Evolutionary conservation across 164 flowering plant genomes (phyloP).

Genomic region (Stephania yunnanensis): DNA sequence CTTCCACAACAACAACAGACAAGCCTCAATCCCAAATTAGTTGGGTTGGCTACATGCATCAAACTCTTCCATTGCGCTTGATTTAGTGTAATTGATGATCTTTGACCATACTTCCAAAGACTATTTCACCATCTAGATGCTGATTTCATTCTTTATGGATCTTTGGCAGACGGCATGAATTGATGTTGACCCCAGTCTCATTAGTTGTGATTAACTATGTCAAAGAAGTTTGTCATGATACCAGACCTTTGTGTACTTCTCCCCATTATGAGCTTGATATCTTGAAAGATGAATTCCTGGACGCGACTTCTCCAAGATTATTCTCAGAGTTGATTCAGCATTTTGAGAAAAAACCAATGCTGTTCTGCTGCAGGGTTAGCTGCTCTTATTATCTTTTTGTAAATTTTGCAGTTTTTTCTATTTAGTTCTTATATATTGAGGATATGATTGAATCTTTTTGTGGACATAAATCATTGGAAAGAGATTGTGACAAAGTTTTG

Average conservation of each 20-base stretch:
- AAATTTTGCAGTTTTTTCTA: not conserved
- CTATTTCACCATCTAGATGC: not conserved
- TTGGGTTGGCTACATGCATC: too few species aligned
- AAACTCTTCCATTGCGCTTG: too few species aligned
- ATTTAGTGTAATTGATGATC: not conserved
- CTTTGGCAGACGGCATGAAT: conserved; percentile 32
- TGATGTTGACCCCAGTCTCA: conserved; percentile 59
- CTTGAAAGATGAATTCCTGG: conserved; percentile 12
- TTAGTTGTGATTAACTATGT: conserved; percentile 44
- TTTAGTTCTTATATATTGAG: not conserved
- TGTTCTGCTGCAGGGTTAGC: conserved; percentile 57
- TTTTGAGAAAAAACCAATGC: conserved; percentile 25
- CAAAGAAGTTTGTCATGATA: conserved; percentile 21
- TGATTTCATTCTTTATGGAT: not conserved
- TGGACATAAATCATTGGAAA: not conserved
- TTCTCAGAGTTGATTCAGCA: conserved; percentile 35
- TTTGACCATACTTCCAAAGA: too few species aligned
- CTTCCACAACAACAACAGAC: too few species aligned
- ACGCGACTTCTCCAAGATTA: conserved; percentile 28
- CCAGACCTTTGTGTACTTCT: conserved; percentile 12
- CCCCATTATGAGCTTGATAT: conserved; percentile 9
- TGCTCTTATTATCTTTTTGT: not conserved
- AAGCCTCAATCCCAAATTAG: too few species aligned
- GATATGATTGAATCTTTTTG: not conserved
- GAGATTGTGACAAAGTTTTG: not conserved